Evolutionary conservation across 176 grass and related monocot species (phyloP).

Genomic region (Cocos nucifera): DNA sequence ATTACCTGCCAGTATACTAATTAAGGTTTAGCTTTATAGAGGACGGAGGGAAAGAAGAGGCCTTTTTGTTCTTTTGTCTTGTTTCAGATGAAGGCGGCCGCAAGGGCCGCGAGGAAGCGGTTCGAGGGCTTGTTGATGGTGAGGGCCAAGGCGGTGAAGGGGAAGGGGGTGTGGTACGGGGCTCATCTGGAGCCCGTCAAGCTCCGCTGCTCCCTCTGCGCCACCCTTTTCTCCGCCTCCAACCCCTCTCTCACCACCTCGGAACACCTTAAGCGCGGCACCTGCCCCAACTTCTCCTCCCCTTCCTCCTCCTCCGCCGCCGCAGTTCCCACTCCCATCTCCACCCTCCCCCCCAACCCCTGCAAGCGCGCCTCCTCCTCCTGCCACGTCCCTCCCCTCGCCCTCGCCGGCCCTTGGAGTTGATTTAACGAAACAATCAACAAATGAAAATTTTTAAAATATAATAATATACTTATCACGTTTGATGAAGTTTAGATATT

Average conservation of each 20-base stretch:
- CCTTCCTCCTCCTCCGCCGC: constrained; percentile 24
- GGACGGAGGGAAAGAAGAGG: too few relatives aligned
- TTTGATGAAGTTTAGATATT: too few relatives aligned
- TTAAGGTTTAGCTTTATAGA: too few relatives aligned
- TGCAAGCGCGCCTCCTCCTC: background rate
- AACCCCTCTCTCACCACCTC: constrained; percentile 68
- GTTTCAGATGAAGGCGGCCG: constrained; percentile 2
- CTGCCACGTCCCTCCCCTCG: background rate
- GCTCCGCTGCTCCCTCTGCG: constrained; percentile 51
- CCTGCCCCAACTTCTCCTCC: constrained; percentile 65
- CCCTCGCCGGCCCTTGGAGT: constrained; percentile 1
- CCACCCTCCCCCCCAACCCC: background rate
- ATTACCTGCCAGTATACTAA: too few relatives aligned
- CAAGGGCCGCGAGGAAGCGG: constrained; percentile 31
- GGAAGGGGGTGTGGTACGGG: constrained; percentile 79
- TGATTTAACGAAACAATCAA: too few relatives aligned
- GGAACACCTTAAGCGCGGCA: constrained; percentile 66
- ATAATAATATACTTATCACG: too few relatives aligned
- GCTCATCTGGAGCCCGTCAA: constrained; percentile 56
- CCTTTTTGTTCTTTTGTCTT: too few relatives aligned
- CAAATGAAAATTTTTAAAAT: too few relatives aligned
- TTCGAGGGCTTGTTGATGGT: constrained; percentile 48
- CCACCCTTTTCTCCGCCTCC: constrained; percentile 44
- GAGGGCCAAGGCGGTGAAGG: constrained; percentile 60
- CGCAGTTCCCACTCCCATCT: constrained; percentile 10